phyloP scores from a whole-genome alignment of 2,329 filamentous ascomycete species.

The Xylaria arbuscula region DNA sequence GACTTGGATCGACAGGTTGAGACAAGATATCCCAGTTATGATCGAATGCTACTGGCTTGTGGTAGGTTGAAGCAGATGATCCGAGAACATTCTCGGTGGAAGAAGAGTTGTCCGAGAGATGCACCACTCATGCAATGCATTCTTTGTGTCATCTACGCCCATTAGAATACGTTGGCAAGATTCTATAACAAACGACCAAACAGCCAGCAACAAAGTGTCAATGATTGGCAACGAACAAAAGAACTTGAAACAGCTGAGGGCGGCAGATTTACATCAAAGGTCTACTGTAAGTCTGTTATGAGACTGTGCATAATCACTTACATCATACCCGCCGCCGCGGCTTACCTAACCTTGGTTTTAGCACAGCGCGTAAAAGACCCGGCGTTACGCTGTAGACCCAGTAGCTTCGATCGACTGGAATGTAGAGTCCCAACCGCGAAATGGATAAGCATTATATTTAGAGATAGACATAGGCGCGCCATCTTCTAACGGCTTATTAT shows the following conservation, averaged over 20 bases:
- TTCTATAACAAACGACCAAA: not conserved
- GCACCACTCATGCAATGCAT: not conserved
- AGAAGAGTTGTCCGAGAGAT: not conserved
- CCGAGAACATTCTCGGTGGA: not conserved
- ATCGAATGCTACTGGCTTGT: not conserved
- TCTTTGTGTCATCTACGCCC: not conserved
- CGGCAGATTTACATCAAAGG: slow-evolving; percentile 5
- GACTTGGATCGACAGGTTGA: slow-evolving; percentile 1
- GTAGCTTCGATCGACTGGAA: slow-evolving; percentile 21
- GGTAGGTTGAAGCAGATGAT: not conserved
- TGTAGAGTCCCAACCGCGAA: not conserved
- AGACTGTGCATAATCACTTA: not conserved
- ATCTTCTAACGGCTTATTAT: not conserved
- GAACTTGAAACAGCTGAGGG: slow-evolving; percentile 27
- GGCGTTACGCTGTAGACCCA: slow-evolving; percentile 28
- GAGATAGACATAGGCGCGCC: not conserved
- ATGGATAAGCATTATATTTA: slow-evolving; percentile 14
- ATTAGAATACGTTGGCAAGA: not conserved
- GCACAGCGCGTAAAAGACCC: slow-evolving; percentile 23
- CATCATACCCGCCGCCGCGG: not conserved
- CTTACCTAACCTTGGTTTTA: not conserved
- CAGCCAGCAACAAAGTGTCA: not conserved
- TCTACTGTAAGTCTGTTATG: not conserved
- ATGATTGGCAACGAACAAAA: slow-evolving; percentile 13
- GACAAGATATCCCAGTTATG: not conserved